These are phyloP conservation scores for Pseudomassariella vexata DNA, from an alignment of 2,329 filamentous ascomycete species.

Conservation along the genomic window DNA sequence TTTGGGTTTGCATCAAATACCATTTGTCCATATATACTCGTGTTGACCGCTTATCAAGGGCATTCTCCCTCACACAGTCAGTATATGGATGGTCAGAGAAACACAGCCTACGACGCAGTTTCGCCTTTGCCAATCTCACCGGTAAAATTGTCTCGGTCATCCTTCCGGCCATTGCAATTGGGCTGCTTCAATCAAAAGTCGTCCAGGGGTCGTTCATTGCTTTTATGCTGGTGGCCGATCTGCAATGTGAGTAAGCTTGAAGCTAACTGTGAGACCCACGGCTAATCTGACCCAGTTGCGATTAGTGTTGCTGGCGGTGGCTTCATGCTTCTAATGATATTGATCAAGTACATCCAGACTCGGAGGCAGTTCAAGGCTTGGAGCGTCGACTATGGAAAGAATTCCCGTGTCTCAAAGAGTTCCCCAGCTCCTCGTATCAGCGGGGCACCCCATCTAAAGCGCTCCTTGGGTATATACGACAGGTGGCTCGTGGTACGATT, in stretches of 20 bases:
- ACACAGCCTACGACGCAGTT: conserved; percentile 1
- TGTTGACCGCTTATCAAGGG: conserved; percentile 3
- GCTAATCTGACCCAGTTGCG: not conserved
- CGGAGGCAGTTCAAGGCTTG: conserved; percentile 24
- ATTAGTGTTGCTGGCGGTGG: conserved; percentile 27
- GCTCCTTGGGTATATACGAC: conserved; percentile 32
- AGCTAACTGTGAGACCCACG: too few relatives aligned
- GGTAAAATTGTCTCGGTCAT: conserved; percentile 11
- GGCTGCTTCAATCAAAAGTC: conserved; percentile 8
- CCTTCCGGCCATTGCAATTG: conserved; percentile 8
- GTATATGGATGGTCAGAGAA: conserved; percentile 11
- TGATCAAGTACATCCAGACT: conserved; percentile 34
- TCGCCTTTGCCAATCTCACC: conserved; percentile 6
- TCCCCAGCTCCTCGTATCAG: conserved; percentile 2
- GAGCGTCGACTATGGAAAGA: conserved; percentile 25
- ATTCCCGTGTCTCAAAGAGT: conserved; percentile 9
- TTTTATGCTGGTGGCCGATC: conserved; percentile 11
- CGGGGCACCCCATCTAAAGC: conserved; percentile 8
- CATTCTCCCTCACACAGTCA: conserved; percentile 11
- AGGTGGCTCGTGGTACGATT: conserved; percentile 39
- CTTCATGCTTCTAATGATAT: conserved; percentile 30
- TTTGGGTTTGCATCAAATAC: too few relatives aligned
- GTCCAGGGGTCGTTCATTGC: conserved; percentile 8
- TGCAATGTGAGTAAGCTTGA: conserved; percentile 8
- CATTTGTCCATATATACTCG: not conserved